Conservation (phyloP, 2,329 filamentous ascomycete genomes). For the Colletotrichum musicola region DNA sequence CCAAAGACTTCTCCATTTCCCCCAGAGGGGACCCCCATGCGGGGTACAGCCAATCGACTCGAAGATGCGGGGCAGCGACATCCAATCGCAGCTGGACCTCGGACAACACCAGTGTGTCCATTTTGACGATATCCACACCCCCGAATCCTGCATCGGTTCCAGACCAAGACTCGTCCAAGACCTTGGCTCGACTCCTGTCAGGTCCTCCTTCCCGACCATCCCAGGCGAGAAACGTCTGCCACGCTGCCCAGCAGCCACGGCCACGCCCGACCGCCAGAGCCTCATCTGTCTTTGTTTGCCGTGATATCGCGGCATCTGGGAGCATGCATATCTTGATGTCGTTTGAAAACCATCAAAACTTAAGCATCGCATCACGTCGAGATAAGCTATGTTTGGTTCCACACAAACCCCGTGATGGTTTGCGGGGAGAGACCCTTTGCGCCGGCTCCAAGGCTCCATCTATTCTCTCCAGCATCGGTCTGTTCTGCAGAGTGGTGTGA, state of each 20-base stretch:
- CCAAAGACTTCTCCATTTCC: not conserved
- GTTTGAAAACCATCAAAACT: not conserved
- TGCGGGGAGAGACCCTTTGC: slow-evolving; percentile 12
- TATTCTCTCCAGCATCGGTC: not conserved
- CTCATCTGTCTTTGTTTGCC: not conserved
- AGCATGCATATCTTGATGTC: not conserved
- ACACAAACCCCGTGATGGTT: slow-evolving; percentile 7
- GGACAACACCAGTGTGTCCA: not conserved
- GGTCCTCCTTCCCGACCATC: not conserved
- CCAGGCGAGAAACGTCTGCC: not conserved
- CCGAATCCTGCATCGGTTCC: not conserved
- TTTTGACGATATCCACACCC: not conserved
- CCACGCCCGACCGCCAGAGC: not conserved
- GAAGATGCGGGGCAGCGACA: not conserved
- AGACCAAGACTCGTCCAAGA: not conserved
- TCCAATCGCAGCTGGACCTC: not conserved
- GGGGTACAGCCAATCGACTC: slow-evolving; percentile 16
- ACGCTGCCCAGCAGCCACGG: not conserved
- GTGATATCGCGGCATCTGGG: not conserved
- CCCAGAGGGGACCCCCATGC: slow-evolving; percentile 21
- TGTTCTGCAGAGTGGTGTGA: not conserved
- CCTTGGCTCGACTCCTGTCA: not conserved
- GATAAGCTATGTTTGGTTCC: slow-evolving; percentile 24
- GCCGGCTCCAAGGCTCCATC: not conserved
- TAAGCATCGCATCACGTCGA: slow-evolving; percentile 3